Conservation (phyloP, 2,329 filamentous ascomycete species). For the Gyromitra esculenta region DNA sequence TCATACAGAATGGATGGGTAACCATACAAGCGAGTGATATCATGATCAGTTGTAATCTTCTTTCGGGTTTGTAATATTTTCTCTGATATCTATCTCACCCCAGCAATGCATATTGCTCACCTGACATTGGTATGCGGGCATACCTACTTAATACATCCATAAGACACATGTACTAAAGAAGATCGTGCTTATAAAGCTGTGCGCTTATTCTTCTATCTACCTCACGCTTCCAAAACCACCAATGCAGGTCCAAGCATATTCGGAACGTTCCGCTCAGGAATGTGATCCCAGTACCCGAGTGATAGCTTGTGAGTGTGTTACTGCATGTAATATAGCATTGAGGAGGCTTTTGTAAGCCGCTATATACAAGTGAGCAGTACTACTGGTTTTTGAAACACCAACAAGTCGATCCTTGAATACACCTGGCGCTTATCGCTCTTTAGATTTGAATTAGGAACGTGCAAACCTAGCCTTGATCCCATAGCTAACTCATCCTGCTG, state of each 20-base stretch:
- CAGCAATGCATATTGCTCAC: not conserved
- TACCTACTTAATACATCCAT: not conserved
- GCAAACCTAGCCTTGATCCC: not conserved
- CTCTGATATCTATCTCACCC: not conserved
- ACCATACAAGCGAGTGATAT: not conserved
- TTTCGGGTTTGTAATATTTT: not conserved
- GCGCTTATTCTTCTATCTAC: not conserved
- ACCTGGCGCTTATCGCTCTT: not conserved
- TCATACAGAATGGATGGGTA: not conserved
- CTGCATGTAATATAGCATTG: not conserved
- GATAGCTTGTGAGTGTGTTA: slow-evolving; percentile 3
- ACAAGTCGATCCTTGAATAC: not conserved
- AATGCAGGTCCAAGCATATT: not conserved
- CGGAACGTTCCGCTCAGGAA: not conserved
- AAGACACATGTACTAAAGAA: not conserved
- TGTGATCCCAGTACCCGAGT: not conserved
- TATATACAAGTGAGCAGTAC: not conserved
- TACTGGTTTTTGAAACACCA: not conserved
- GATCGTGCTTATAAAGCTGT: not conserved
- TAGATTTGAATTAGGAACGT: not conserved
- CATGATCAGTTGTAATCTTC: not conserved
- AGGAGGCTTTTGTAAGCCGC: not conserved
- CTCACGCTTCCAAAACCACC: not conserved
- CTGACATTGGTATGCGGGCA: not conserved
- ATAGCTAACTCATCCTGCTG: not conserved